Base-by-base conservation (phyloP, 2,329 filamentous ascomycete genomes). In the Epichloe scottii region DNA sequence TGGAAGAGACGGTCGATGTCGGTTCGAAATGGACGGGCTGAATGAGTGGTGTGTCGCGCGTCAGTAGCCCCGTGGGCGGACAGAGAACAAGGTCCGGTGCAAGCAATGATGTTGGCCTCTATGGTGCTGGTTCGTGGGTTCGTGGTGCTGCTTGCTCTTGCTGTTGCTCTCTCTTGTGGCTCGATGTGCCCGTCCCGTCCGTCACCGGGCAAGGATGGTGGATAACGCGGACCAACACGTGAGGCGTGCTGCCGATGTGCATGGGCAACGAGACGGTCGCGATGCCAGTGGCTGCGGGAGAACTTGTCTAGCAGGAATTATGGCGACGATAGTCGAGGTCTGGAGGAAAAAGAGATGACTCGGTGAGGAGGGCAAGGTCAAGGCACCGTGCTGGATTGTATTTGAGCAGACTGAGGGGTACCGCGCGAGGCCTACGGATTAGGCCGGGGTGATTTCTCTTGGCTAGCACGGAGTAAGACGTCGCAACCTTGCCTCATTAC, bases 341-440 rank as follows among this genome's bases (percentile, higher is more conserved):
- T 64, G 58, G 55, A 60, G 58, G 61, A 63, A 63, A 59, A 59
- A 64, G 64, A 66, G 62, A 65, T 63, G 62, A 66, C 64, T 67
- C 67, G 67, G 67, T 69, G 66, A 69, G 62, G 59, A 65, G 57
- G 59, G 59, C 59, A 56, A 66, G 54, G 59, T 60, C 62, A 63
- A 60, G 59, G 60, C 60, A 60, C 59, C 62, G 65, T 68, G 63
- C 65, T 69, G 65, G 64, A 66, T 63, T 67, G 65, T 68, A 66
- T 68, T 62, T 65, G 56, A 64, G 63, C 66, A 64, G 64, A 68
- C 64, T 67, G 66, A 68, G 66, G 66, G 66, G 66, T 68, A 67
- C 62, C 40, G 39, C 34, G 44, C 39, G n/a, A 38, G 34, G 34
- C 21, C 41, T 23, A n/a, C n/a, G n/a, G n/a, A n/a, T n/a, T n/a